phyloP scores from a whole-genome alignment of 495 filamentous ascomycete genomes.

The Apodospora peruviana region DNA sequence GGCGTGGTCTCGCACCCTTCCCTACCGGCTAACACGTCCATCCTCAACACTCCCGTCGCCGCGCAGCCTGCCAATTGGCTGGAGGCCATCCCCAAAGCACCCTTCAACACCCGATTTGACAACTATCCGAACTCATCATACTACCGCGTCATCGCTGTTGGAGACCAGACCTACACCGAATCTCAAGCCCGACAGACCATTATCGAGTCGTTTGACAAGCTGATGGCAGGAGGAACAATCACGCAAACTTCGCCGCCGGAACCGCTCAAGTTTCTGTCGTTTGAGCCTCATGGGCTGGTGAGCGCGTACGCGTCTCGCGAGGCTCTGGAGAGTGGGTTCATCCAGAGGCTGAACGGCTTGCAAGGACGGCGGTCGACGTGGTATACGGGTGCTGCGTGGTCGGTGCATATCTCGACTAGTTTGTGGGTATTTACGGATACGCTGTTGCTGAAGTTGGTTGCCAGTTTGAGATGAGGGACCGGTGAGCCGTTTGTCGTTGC shows the following conservation, averaged over 20 bases:
- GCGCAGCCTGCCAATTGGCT: conserved; percentile 6
- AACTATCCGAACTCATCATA: conserved; percentile 17
- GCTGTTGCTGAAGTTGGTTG: conserved; percentile 11
- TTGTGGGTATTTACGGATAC: conserved; percentile 33
- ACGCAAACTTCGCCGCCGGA: not conserved
- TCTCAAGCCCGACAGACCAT: conserved; percentile 23
- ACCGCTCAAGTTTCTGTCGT: conserved; percentile 26
- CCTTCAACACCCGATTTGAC: conserved; percentile 17
- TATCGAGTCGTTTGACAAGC: conserved; percentile 22
- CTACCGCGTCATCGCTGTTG: conserved; percentile 34
- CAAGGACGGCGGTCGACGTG: conserved; percentile 37
- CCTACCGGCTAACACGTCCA: conserved; percentile 12
- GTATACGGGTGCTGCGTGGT: conserved; percentile 38
- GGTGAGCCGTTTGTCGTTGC: too few species aligned
- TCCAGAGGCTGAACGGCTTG: conserved; percentile 29
- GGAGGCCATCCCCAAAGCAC: conserved; percentile 7
- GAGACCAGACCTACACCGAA: conserved; percentile 21
- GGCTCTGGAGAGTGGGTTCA: conserved; percentile 29
- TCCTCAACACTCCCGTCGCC: conserved; percentile 13
- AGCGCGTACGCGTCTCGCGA: conserved; percentile 23
- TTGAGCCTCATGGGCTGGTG: conserved; percentile 28
- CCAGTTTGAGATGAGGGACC: not conserved
- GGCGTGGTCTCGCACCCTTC: conserved; percentile 28
- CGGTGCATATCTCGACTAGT: conserved; percentile 30
- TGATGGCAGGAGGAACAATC: conserved; percentile 25